Conservation (phyloP, 169 alveolate species). For the Condylostoma magnum region DNA sequence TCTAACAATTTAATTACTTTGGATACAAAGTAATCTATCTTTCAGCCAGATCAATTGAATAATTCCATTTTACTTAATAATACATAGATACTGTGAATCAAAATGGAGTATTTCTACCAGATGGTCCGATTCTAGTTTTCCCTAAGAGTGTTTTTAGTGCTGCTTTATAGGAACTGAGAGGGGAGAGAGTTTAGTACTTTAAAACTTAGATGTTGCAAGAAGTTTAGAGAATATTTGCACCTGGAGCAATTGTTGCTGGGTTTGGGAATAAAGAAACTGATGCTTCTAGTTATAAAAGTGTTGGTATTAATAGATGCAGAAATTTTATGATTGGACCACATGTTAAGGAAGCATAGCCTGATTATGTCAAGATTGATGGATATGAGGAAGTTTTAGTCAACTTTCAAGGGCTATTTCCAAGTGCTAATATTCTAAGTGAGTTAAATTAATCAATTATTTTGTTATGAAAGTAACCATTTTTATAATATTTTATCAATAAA, state of each 20-base stretch:
- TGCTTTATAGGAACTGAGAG: slow-evolving; percentile 94
- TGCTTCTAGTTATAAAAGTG: background rate
- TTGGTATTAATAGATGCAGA: too few species aligned
- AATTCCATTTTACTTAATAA: slow-evolving; percentile 93
- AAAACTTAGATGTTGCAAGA: slow-evolving; percentile 94
- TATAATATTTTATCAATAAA: too few species aligned
- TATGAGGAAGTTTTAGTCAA: too few species aligned
- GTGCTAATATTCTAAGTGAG: too few species aligned
- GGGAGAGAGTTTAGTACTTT: slow-evolving; percentile 91
- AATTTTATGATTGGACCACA: too few species aligned
- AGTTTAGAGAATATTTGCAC: slow-evolving; percentile 90
- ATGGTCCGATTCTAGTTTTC: slow-evolving; percentile 95
- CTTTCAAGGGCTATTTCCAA: too few species aligned
- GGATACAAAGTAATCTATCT: slow-evolving; percentile 96
- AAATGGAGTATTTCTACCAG: slow-evolving; percentile 72
- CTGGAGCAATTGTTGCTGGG: slow-evolving; percentile 93
- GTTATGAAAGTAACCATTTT: too few species aligned
- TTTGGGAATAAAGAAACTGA: slow-evolving; percentile 92
- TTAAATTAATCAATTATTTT: too few species aligned
- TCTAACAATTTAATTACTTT: slow-evolving; percentile 82
- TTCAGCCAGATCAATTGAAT: slow-evolving; percentile 98
- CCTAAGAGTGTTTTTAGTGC: slow-evolving; percentile 96
- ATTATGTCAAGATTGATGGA: too few species aligned
- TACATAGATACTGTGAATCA: slow-evolving; percentile 89
- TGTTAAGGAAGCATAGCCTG: too few species aligned